A percentile compares a stretch with the other conserved stretches of the same genome.
phyloP scores from a whole-genome alignment of 805 yeast species.

The Teunomyces aglyptinius region DNA sequence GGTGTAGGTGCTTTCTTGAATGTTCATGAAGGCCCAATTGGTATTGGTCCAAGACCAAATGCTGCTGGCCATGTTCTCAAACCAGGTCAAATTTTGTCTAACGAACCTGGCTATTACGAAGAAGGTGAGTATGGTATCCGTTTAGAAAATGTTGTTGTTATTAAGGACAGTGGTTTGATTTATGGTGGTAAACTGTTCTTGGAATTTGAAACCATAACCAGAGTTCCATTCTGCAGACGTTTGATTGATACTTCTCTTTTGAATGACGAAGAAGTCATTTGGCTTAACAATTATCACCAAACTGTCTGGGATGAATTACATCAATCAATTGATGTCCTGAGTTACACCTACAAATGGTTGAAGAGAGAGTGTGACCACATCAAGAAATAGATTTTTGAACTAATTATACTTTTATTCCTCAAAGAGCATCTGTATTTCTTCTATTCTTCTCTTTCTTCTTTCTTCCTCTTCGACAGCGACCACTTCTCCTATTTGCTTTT shows the following conservation, averaged over 20 bases:
- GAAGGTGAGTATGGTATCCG: conserved; percentile 61
- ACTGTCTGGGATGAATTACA: conserved; percentile 52
- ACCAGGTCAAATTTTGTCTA: conserved; percentile 55
- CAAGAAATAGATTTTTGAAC: conserved; percentile 4
- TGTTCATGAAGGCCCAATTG: conserved; percentile 64
- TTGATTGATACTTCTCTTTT: conserved; percentile 64
- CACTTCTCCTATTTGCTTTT: conserved; percentile 76
- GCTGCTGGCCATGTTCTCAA: conserved; percentile 44
- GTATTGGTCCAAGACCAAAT: conserved; percentile 55
- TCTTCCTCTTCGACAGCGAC: conserved; percentile 76
- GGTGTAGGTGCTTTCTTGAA: conserved; percentile 61
- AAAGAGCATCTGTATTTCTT: conserved; percentile 68
- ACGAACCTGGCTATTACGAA: conserved; percentile 64
- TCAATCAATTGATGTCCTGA: conserved; percentile 34
- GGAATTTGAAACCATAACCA: conserved; percentile 79
- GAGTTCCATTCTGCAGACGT: conserved; percentile 78
- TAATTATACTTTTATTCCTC: conserved; percentile 32
- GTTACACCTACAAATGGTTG: conserved; percentile 48
- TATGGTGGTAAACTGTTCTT: conserved; percentile 58
- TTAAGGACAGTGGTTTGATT: conserved; percentile 37
- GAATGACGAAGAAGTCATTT: conserved; percentile 55
- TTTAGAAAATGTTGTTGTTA: conserved; percentile 50
- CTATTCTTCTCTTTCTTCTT: conserved; percentile 63
- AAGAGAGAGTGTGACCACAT: conserved; percentile 44
- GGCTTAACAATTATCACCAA: conserved; percentile 69